Conservation (phyloP, 73 alveolate species). For the Tetrahymena malaccensis region DNA sequence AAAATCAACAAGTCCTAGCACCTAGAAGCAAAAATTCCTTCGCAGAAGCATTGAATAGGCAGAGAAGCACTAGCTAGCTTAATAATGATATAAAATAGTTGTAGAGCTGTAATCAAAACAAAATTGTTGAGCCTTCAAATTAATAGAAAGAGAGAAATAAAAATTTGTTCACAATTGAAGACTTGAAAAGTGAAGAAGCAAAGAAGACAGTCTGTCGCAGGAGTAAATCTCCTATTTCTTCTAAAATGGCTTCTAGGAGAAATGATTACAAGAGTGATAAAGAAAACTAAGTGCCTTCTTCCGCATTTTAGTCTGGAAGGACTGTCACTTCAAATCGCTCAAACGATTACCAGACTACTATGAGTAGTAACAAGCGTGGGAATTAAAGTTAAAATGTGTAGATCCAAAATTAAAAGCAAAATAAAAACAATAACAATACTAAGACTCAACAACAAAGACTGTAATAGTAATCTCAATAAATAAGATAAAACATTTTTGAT, state of each 20-base stretch:
- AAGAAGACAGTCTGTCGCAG: neutral
- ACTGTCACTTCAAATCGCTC: neutral
- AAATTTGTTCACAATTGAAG: neutral
- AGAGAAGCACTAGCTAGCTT: neutral
- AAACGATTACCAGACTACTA: neutral
- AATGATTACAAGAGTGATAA: neutral
- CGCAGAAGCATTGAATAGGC: neutral
- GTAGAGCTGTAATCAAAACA: neutral
- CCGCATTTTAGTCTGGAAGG: neutral
- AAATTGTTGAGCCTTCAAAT: neutral
- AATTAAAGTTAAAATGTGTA: neutral
- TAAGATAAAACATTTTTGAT: neutral
- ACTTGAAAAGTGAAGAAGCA: neutral
- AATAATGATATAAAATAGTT: neutral
- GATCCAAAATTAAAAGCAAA: neutral
- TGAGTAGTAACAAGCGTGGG: neutral
- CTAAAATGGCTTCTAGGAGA: neutral
- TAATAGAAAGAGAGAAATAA: neutral
- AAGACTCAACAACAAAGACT: neutral
- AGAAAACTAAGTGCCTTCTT: neutral
- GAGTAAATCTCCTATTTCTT: neutral
- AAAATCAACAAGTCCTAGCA: neutral
- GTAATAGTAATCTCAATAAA: neutral
- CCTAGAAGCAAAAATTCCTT: neutral
- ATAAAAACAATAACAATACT: neutral